A percentile compares a stretch with the other conserved stretches of the same genome.
phyloP scores from a whole-genome alignment of 257 asterid species.

The Plantago major region DNA sequence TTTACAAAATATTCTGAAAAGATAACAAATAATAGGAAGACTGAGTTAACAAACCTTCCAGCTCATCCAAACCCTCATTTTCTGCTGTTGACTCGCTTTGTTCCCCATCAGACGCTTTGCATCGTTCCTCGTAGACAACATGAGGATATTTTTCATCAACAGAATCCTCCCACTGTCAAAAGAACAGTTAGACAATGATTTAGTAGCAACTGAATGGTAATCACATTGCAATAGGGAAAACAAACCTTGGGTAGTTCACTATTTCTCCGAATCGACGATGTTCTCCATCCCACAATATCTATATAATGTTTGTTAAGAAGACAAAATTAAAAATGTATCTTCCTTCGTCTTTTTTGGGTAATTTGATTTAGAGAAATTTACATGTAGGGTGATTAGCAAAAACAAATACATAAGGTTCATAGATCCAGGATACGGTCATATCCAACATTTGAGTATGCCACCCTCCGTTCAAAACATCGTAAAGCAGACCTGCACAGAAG shows the following conservation, averaged over 20 bases:
- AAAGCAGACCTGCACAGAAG: constrained; percentile 74
- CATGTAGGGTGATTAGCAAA: constrained; percentile 11
- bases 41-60: constrained; percentile 66
- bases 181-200: constrained; percentile 11
- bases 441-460: constrained; percentile 84
- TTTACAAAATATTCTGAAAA: constrained; percentile 1
- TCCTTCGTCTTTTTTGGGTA: too few species aligned
- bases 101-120: constrained; percentile 70
- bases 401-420: constrained; percentile 6
- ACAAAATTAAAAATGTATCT: constrained; percentile 14
- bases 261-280: constrained; percentile 88
- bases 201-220: constrained; percentile 1
- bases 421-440: constrained; percentile 84
- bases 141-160: constrained; percentile 87
- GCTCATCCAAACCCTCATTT: constrained; percentile 52
- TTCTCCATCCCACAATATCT: constrained; percentile 99
- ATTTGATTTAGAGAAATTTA: background rate
- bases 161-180: constrained; percentile 79
- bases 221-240: constrained; percentile 15
- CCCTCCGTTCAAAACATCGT: constrained; percentile 77
- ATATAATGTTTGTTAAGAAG: constrained; percentile 34
- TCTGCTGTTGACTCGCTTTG: constrained; percentile 35
- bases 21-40: constrained; percentile 1
- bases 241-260: constrained; percentile 86
- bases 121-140: constrained; percentile 85